Conservation (phyloP, 2,329 filamentous ascomycete species). For the Colletotrichum sp. region DNA sequence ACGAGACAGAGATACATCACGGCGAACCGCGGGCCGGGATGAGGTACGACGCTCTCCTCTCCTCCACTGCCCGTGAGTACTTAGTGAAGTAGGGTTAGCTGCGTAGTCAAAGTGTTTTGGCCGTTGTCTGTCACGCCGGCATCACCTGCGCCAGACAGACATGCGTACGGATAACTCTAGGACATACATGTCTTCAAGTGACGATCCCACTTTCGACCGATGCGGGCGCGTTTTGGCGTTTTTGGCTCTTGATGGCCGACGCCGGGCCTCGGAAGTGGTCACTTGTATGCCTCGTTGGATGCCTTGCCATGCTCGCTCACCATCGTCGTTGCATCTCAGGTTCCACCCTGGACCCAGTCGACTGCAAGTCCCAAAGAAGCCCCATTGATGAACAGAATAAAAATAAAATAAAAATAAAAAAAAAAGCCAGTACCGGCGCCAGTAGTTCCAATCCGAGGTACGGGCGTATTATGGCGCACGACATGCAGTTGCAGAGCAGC, state of each 20-base stretch:
- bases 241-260: background rate
- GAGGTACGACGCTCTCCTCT: background rate
- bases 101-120: background rate
- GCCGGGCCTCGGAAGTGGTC: background rate
- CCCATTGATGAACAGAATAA: background rate
- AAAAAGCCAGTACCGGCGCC: background rate
- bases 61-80: background rate
- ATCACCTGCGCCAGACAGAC: background rate
- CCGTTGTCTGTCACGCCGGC: conserved; percentile 9
- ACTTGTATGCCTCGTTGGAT: conserved; percentile 3
- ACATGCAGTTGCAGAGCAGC: background rate
- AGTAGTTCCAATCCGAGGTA: background rate
- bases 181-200: conserved; percentile 16
- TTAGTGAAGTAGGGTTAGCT: background rate
- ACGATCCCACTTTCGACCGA: background rate
- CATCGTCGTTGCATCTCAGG: conserved; percentile 11
- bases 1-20: background rate
- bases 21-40: background rate
- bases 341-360: background rate
- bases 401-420: accelerated
- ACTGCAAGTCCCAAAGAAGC: background rate
- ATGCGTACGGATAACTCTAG: background rate
- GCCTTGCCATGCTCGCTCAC: conserved; percentile 1
- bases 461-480: conserved; percentile 1
- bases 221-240: background rate